Evolutionary conservation across 805 yeast genomes (phyloP).

Genomic region (Saccharomyces kudriavzevii): DNA sequence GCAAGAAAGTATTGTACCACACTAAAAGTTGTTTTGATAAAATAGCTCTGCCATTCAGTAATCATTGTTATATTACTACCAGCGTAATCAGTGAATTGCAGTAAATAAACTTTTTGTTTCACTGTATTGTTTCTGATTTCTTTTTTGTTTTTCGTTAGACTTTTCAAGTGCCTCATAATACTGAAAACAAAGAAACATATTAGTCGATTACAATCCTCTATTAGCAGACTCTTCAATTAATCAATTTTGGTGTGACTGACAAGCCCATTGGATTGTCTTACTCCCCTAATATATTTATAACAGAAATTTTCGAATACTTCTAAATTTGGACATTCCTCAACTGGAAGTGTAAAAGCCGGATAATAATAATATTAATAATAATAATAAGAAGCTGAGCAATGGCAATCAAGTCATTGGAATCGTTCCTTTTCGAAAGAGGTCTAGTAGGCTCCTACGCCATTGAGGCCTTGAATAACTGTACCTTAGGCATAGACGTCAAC

Average conservation of each 20-base stretch:
- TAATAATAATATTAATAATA: background rate
- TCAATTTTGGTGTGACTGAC: background rate
- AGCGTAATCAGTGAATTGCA: background rate
- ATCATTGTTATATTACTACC: background rate
- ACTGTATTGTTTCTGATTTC: background rate
- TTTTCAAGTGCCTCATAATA: background rate
- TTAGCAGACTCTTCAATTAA: background rate
- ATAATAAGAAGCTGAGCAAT: conserved; percentile 10
- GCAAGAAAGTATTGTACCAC: background rate
- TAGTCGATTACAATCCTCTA: background rate
- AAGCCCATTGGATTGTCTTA: background rate
- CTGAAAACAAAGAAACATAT: background rate
- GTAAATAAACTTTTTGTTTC: background rate
- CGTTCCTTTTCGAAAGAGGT: conserved; percentile 59
- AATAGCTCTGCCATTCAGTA: background rate
- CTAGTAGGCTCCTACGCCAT: conserved; percentile 54
- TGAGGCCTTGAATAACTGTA: conserved; percentile 55
- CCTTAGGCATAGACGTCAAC: conserved; percentile 76
- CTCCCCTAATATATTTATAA: background rate
- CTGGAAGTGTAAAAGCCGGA: background rate
- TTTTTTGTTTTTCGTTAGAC: background rate
- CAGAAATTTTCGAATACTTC: background rate
- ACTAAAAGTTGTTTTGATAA: background rate
- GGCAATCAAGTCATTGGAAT: conserved; percentile 53
- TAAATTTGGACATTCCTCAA: too few relatives aligned